A percentile compares a stretch with the other conserved stretches of the same genome.
phyloP scores from a whole-genome alignment of 345 rosid genomes.

The Schrenkiella parvula region DNA sequence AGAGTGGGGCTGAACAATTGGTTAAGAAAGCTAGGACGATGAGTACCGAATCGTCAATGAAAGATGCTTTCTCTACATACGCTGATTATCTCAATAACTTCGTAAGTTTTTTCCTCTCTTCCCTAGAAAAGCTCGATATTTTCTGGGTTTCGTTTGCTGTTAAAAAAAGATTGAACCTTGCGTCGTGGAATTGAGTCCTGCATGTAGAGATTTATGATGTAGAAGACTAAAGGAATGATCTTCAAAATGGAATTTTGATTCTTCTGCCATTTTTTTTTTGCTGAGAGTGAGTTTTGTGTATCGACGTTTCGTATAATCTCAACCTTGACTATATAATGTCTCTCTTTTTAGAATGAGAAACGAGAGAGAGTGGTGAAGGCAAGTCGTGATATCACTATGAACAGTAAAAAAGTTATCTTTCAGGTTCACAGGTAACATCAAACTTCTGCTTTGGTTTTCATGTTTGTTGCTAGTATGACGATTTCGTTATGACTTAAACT shows the following conservation, averaged over 20 bases:
- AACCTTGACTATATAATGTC: neutral
- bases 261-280: neutral
- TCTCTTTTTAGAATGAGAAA: conserved; percentile 67
- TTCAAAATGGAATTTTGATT: neutral
- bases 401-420: conserved; percentile 94
- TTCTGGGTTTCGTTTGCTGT: neutral
- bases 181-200: neutral
- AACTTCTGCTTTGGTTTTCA: neutral
- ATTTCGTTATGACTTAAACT: neutral
- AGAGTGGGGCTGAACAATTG: conserved; percentile 35
- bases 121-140: neutral
- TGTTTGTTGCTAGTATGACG: neutral
- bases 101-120: conserved; percentile 29
- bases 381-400: conserved; percentile 87
- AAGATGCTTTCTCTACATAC: conserved; percentile 49
- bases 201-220: neutral
- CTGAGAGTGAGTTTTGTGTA: neutral
- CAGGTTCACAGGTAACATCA: conserved; percentile 83
- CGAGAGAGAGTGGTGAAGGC: conserved; percentile 93
- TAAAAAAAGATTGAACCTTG: neutral
- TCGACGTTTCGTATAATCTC: neutral
- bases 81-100: conserved; percentile 65
- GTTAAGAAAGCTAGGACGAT: conserved; percentile 45
- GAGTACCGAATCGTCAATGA: conserved; percentile 49
- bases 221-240: neutral